Conservation (phyloP, 2,329 filamentous ascomycete genomes). For the Fusarium poae region DNA sequence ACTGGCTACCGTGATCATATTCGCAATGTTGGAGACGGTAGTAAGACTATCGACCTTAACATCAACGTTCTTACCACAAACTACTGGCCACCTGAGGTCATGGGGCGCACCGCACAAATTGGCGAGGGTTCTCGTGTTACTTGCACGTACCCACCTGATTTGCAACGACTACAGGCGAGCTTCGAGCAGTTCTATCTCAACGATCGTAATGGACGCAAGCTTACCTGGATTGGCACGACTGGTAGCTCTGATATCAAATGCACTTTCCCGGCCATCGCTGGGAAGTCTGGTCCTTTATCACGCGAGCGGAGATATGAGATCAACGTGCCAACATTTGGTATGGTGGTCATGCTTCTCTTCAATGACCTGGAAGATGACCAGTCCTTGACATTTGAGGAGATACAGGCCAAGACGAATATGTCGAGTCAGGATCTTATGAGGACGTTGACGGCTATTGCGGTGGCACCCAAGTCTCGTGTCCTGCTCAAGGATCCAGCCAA, state of each 20-base stretch:
- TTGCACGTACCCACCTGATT: conserved; percentile 80
- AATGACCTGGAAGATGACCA: conserved; percentile 75
- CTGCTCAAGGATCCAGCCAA: conserved; percentile 83
- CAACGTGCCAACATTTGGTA: conserved; percentile 91
- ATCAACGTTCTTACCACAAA: conserved; percentile 92
- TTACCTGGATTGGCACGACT: conserved; percentile 81
- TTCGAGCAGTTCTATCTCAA: conserved; percentile 91
- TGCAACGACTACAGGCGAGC: conserved; percentile 81
- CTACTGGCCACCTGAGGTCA: conserved; percentile 93
- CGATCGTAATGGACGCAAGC: conserved; percentile 86
- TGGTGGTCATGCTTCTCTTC: conserved; percentile 91
- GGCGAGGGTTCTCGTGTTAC: conserved; percentile 57
- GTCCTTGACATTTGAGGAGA: conserved; percentile 76
- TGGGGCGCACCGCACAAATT: conserved; percentile 72
- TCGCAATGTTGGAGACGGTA: conserved; percentile 62
- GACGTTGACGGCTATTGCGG: conserved; percentile 83
- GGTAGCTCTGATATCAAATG: conserved; percentile 91
- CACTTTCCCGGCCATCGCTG: conserved; percentile 77
- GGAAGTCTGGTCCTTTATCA: conserved; percentile 72
- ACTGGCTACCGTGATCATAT: conserved; percentile 80
- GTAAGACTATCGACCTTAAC: conserved; percentile 76
- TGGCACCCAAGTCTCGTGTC: conserved; percentile 85
- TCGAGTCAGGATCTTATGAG: conserved; percentile 78
- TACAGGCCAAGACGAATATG: conserved; percentile 85
- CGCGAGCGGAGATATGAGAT: conserved; percentile 85